Base-by-base conservation (phyloP, 805 yeast genomes). In the Metschnikowia kofuensis region DNA sequence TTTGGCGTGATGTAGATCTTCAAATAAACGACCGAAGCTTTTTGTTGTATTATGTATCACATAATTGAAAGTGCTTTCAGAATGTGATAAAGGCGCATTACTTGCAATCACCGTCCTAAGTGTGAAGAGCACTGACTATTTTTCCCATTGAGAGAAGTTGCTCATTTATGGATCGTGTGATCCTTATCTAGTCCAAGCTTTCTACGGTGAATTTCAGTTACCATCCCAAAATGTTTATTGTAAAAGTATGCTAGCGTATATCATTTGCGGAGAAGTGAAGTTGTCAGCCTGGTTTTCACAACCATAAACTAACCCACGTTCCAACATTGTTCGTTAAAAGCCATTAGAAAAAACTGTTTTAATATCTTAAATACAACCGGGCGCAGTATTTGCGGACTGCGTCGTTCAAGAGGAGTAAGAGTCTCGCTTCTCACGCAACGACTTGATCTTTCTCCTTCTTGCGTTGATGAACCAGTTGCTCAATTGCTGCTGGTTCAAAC, bases 381-480 rank as follows among this genome's bases (percentile, higher is more conserved):
- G 5, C 32, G 32, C 32, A 9, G 10, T 30, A 30, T 30, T 12
- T 5, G 29, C 14, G 34, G 8, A 34, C n/a, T 34, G 36, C 16
- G 15, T 34, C 14, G 34, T 35, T 35, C 35, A 42, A 13, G 36
- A 34, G 15, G 36, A 36, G 11, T 36, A 16, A 4, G 27, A 16
- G 38, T 36, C 29, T 50, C 55, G 58, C 48, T 67, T 69, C 52
- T 77, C 78, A 56, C 77, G 74, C 52, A 80, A 66, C 39, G 65
- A 58, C 61, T 76, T 79, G 44, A 88, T 78, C 61, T 86, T 82
- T 56, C 96, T 74, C 59, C 96, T 75, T 58, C 96, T 78, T 15
- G 92, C 95, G 63, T 88, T 88, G 61, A 88, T 89, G 60, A 88
- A 88, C 96, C 96, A 88, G 62, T 88, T 89, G 55, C 87, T 78